phyloP scores from a whole-genome alignment of 2,329 filamentous ascomycete genomes.

The Lasiodiplodia sp. region DNA sequence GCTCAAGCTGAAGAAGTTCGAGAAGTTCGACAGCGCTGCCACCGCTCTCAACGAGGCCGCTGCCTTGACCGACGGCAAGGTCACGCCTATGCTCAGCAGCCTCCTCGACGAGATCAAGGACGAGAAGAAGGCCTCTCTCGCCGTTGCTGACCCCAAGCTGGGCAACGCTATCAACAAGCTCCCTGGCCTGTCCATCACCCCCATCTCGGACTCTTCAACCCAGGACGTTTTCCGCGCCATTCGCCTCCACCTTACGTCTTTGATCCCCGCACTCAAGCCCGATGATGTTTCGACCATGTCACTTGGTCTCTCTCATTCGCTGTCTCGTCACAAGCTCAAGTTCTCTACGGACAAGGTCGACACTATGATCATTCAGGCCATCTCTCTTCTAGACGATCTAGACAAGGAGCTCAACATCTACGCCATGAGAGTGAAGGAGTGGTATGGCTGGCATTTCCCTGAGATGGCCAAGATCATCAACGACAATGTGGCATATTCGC shows the following conservation, averaged over 20 bases:
- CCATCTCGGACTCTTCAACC: conserved; percentile 81
- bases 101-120: conserved; percentile 91
- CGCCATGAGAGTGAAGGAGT: conserved; percentile 99
- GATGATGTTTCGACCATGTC: conserved; percentile 93
- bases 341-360: conserved; percentile 99
- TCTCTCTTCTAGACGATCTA: conserved; percentile 85
- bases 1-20: conserved; percentile 94
- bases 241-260: conserved; percentile 84
- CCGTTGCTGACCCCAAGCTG: conserved; percentile 92
- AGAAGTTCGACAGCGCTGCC: conserved; percentile 95
- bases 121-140: conserved; percentile 95
- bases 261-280: conserved; percentile 86
- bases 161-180: conserved; percentile 91
- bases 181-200: conserved; percentile 82
- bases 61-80: conserved; percentile 89
- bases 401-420: conserved; percentile 99
- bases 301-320: conserved; percentile 93
- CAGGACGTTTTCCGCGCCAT: conserved; percentile 94
- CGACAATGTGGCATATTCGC: conserved; percentile 94
- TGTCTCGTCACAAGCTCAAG: conserved; percentile 91
- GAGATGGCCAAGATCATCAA: conserved; percentile 97
- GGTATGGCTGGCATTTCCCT: conserved; percentile 99
- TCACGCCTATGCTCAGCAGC: conserved; percentile 82
- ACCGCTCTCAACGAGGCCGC: conserved; percentile 90
- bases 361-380: conserved; percentile 98